Conservation (phyloP, 1,284 basidiomycete species). For the Ganoderma lingzhi region DNA sequence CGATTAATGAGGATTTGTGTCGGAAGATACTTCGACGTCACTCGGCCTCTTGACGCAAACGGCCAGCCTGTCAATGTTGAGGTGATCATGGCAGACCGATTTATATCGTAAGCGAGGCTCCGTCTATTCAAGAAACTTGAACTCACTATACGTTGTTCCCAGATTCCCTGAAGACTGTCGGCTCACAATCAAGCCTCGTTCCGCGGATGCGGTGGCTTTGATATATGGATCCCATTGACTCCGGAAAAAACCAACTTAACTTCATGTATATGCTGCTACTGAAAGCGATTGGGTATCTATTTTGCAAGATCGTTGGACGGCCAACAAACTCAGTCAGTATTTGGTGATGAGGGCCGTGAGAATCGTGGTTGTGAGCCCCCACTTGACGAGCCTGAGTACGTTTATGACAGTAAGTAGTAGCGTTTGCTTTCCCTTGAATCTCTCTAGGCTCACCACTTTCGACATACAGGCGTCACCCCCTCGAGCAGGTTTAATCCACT, state of each 20-base stretch:
- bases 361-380: too few species aligned
- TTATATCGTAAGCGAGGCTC: constrained; percentile 8
- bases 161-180: constrained; percentile 33
- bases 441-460: too few species aligned
- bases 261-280: background rate
- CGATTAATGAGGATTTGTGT: background rate
- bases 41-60: constrained; percentile 3
- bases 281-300: background rate
- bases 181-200: background rate
- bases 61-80: background rate
- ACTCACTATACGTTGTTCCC: background rate
- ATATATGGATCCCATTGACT: background rate
- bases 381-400: too few species aligned
- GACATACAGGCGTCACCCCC: too few species aligned
- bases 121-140: background rate
- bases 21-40: constrained; percentile 25
- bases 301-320: too few species aligned
- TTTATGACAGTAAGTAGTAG: too few species aligned
- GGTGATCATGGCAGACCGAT: constrained; percentile 1
- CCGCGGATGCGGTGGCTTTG: background rate
- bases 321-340: too few species aligned
- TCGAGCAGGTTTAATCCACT: too few species aligned
- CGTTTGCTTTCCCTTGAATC: too few species aligned
- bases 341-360: too few species aligned
- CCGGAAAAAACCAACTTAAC: too few species aligned